Conservation (phyloP, 1,139 yeast genomes). For the Saccharomyces hybrid region DNA sequence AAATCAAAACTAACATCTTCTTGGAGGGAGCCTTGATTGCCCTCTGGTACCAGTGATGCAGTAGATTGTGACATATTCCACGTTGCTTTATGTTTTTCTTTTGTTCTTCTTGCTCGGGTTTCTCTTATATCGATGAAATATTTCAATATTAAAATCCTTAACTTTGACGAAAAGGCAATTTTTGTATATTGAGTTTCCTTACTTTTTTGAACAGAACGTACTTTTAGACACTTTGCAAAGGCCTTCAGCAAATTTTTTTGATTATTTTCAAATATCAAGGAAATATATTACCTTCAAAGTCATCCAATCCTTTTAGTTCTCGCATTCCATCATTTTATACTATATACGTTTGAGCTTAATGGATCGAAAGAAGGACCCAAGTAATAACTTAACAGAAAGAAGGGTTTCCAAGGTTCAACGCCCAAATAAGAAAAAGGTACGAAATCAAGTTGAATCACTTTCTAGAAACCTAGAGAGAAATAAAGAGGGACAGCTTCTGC, state of each 20-base stretch:
- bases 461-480: conserved; percentile 28
- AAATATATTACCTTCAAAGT: not conserved
- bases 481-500: conserved; percentile 7
- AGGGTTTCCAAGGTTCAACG: conserved; percentile 18
- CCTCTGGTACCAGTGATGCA: conserved; percentile 7
- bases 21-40: conserved; percentile 8
- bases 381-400: not conserved
- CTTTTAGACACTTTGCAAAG: not conserved
- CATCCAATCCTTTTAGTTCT: not conserved
- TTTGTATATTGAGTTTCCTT: not conserved
- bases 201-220: not conserved
- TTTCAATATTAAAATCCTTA: not conserved
- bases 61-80: conserved; percentile 6
- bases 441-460: conserved; percentile 27
- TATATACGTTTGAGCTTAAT: conserved; percentile 3
- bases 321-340: not conserved
- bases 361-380: conserved; percentile 4
- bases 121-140: not conserved
- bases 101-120: not conserved
- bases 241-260: not conserved
- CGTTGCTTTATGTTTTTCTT: not conserved
- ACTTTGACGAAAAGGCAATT: not conserved
- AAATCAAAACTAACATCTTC: conserved; percentile 24
- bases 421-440: conserved; percentile 16
- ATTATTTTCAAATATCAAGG: not conserved